Evolutionary conservation across 2,329 filamentous ascomycete genomes (phyloP).

Genomic region (Diplodia mutila): DNA sequence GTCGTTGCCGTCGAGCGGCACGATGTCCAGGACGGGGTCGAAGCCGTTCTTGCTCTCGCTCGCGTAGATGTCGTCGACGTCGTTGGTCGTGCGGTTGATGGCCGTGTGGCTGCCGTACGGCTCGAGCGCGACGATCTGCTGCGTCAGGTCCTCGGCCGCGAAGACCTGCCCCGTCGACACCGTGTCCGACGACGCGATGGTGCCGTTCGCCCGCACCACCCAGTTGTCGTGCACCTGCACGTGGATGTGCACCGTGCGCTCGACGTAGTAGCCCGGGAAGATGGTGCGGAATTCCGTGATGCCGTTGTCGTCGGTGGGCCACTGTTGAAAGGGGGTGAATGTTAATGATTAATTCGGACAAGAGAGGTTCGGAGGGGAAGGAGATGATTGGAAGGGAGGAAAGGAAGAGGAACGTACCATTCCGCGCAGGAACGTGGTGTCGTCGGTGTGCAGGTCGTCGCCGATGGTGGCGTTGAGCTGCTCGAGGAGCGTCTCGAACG

Average conservation of each 20-base stretch:
- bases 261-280: constrained; percentile 34
- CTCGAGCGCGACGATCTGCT: constrained; percentile 41
- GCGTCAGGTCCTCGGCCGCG: constrained; percentile 36
- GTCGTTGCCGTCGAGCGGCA: constrained; percentile 1
- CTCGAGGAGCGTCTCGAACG: constrained; percentile 32
- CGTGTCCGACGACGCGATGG: constrained; percentile 36
- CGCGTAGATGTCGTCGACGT: constrained; percentile 31
- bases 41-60: constrained; percentile 33
- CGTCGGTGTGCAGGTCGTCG: constrained; percentile 35
- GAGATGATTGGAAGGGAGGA: no score
- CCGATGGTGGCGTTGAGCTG: constrained; percentile 37
- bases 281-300: constrained; percentile 35
- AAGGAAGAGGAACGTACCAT: constrained; percentile 24
- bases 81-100: constrained; percentile 44
- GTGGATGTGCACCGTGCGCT: constrained; percentile 34
- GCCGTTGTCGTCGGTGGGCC: constrained; percentile 35
- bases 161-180: constrained; percentile 42
- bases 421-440: constrained; percentile 37
- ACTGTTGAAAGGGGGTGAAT: constrained; percentile 12
- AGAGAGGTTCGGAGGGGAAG: no score
- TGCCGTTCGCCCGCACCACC: constrained; percentile 36
- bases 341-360: not conserved
- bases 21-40: constrained; percentile 30
- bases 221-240: constrained; percentile 32
- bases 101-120: constrained; percentile 41